phyloP scores from a whole-genome alignment of 305 asterid genomes.

The Solanum hybrid region DNA sequence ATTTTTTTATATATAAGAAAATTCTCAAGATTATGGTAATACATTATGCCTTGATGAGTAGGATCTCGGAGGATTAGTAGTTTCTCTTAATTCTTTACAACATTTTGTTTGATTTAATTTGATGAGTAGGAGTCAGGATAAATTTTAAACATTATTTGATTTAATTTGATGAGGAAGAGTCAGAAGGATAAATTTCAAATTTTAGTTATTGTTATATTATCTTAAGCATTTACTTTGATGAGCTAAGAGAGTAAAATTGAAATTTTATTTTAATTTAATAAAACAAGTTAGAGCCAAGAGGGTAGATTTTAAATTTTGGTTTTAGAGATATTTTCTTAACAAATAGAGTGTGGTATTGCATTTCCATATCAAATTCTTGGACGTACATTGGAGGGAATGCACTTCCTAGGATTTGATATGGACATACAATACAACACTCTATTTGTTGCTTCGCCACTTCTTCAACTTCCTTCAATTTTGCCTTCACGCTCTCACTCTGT shows the following conservation, averaged over 20 bases:
- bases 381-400: neutral
- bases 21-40: neutral
- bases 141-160: neutral
- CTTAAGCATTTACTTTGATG: neutral
- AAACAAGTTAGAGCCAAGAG: neutral
- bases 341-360: neutral
- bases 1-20: no score
- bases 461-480: neutral
- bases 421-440: neutral
- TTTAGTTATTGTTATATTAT: neutral
- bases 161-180: neutral
- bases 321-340: neutral
- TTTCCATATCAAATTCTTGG: neutral
- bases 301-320: neutral
- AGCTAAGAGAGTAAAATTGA: neutral
- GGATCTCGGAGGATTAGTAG: neutral
- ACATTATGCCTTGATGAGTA: neutral
- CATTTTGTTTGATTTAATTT: neutral
- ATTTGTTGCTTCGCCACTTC: neutral
- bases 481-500: neutral
- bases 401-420: no score
- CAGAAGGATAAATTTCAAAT: neutral
- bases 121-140: neutral
- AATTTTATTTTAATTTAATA: no score
- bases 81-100: neutral